phyloP scores from a whole-genome alignment of 768 basidiomycete genomes.

The Pholiota microspora region DNA sequence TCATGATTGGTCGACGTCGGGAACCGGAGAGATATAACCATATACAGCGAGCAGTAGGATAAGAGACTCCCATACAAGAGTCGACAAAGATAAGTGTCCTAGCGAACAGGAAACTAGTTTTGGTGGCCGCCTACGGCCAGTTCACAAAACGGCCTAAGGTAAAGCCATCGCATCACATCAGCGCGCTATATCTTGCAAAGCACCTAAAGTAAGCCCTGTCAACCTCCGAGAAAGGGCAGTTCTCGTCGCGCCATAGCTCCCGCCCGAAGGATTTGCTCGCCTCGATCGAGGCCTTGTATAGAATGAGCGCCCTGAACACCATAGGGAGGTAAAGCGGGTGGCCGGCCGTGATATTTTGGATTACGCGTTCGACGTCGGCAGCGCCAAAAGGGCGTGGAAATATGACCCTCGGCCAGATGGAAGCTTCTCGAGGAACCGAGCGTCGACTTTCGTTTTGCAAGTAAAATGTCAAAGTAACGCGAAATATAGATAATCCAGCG shows the following conservation, averaged over 20 bases:
- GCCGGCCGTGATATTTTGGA: not conserved
- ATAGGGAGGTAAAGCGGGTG: not conserved
- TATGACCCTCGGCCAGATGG: not conserved
- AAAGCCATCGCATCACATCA: not conserved
- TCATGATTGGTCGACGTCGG: constrained; percentile 11
- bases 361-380: not conserved
- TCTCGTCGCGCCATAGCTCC: not conserved
- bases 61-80: constrained; percentile 8
- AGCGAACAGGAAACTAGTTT: constrained; percentile 1
- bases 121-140: not conserved
- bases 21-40: constrained; percentile 1
- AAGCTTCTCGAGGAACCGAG: constrained; percentile 22
- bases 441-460: constrained; percentile 13
- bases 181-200: not conserved
- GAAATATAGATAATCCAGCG: constrained; percentile 15
- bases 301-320: constrained; percentile 2
- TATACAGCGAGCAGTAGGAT: constrained; percentile 1
- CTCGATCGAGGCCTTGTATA: constrained; percentile 6
- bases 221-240: not conserved
- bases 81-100: not conserved
- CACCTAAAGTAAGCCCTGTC: not conserved
- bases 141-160: not conserved
- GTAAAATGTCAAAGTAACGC: constrained; percentile 9
- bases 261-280: not conserved
- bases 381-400: not conserved